These are phyloP conservation scores for Pestalotiopsis sp. DNA, from an alignment of 2,329 filamentous ascomycete species.

Conservation along the genomic window DNA sequence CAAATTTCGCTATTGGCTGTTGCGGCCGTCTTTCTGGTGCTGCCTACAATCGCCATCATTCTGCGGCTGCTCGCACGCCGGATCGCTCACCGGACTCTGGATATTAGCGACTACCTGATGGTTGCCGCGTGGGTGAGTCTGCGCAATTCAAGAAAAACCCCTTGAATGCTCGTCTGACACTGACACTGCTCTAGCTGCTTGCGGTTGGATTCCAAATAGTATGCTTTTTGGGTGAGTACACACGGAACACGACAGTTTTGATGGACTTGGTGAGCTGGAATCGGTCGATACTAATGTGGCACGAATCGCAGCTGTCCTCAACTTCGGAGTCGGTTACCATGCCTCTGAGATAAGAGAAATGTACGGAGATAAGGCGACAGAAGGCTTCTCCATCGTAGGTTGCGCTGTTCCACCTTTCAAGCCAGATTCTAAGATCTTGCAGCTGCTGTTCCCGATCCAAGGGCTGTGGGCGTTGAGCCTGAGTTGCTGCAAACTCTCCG, in stretches of 20 bases:
- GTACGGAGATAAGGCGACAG: not conserved
- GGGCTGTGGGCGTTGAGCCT: slow-evolving; percentile 11
- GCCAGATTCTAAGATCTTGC: not conserved
- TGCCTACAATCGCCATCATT: not conserved
- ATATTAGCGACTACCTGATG: slow-evolving; percentile 1
- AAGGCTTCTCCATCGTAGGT: not conserved
- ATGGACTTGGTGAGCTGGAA: not conserved
- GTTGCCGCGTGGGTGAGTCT: not conserved
- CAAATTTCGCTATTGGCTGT: not conserved
- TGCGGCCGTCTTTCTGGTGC: not conserved
- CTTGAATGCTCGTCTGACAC: not conserved
- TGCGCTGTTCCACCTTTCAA: not conserved
- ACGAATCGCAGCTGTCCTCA: not conserved
- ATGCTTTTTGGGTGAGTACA: not conserved
- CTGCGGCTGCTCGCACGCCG: not conserved
- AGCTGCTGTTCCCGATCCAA: not conserved
- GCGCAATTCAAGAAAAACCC: not conserved
- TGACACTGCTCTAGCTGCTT: not conserved
- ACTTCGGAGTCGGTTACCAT: not conserved
- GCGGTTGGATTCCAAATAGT: not conserved
- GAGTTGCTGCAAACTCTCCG: slow-evolving; percentile 11
- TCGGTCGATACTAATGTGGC: not conserved
- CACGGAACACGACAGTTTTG: too few relatives aligned
- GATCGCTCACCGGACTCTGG: not conserved
- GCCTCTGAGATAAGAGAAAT: not conserved